These are phyloP conservation scores for Chlorella sp. DNA, from an alignment of 139 green algal genomes.

Conservation along the genomic window DNA sequence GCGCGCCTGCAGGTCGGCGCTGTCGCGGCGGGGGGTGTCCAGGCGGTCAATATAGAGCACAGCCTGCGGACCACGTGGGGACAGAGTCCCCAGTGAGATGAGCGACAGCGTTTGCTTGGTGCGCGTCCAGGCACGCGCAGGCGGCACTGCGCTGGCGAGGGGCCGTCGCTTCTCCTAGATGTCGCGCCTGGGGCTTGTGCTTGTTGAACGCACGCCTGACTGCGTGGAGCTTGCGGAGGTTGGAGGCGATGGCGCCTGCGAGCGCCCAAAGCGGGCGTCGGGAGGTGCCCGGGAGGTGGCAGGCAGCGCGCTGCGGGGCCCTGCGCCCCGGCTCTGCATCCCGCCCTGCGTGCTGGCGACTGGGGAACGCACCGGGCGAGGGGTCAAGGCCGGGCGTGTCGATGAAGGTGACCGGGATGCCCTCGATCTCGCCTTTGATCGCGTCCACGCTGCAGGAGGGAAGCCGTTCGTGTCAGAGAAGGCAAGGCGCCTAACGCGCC, in stretches of 20 bases:
- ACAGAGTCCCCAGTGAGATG: too few relatives aligned
- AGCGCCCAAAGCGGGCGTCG: background rate
- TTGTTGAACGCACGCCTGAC: slow-evolving; percentile 50
- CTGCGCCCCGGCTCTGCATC: too few relatives aligned
- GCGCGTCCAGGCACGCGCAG: too few relatives aligned
- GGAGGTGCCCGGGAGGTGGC: too few relatives aligned
- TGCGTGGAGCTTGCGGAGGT: slow-evolving; percentile 52
- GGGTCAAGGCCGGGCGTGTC: slow-evolving; percentile 79
- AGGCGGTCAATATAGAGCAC: slow-evolving; percentile 85
- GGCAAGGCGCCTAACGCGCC: background rate
- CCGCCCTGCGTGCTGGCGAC: too few relatives aligned
- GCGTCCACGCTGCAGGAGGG: slow-evolving; percentile 41
- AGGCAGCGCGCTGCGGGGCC: too few relatives aligned
- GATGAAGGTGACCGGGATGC: slow-evolving; percentile 75
- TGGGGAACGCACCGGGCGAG: too few relatives aligned
- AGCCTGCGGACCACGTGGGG: too few relatives aligned
- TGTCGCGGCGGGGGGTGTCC: slow-evolving; percentile 49
- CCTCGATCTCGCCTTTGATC: slow-evolving; percentile 52
- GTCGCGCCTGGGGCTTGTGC: slow-evolving; percentile 69
- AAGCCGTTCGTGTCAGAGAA: background rate
- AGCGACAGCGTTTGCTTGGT: slow-evolving; percentile 65
- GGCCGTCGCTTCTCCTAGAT: too few relatives aligned
- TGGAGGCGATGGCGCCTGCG: slow-evolving; percentile 42
- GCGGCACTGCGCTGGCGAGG: too few relatives aligned
- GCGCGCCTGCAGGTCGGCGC: slow-evolving; percentile 14